phyloP scores from a whole-genome alignment of 768 basidiomycete genomes.

The Mycena indigotica region DNA sequence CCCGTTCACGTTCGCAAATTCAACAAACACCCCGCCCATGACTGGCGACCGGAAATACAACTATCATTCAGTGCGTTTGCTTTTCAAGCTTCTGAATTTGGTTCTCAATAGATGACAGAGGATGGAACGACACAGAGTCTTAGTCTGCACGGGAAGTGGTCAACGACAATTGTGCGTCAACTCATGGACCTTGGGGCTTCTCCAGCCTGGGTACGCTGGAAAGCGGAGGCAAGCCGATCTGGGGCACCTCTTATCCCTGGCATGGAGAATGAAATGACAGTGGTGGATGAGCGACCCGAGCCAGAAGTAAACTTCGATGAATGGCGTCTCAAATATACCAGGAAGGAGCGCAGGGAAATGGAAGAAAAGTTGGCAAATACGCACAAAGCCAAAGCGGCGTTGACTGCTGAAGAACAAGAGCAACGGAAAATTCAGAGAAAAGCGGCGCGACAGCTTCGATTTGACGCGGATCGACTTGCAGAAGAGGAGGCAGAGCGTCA shows the following conservation, averaged over 20 bases:
- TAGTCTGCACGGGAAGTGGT: slow-evolving; percentile 68
- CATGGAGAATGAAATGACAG: slow-evolving; percentile 7
- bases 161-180: slow-evolving; percentile 65
- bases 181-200: slow-evolving; percentile 66
- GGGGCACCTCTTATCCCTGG: slow-evolving; percentile 16
- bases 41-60: slow-evolving; percentile 62
- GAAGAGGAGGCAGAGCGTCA: slow-evolving; percentile 20
- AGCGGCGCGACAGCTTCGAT: slow-evolving; percentile 12
- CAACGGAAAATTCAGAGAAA: slow-evolving; percentile 14
- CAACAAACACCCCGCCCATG: slow-evolving; percentile 53
- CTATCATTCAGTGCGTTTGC: slow-evolving; percentile 63
- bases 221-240: slow-evolving; percentile 12
- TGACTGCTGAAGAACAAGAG: slow-evolving; percentile 6
- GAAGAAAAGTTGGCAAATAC: not conserved
- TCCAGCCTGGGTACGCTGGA: slow-evolving; percentile 19
- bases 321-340: slow-evolving; percentile 11
- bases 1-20: slow-evolving; percentile 60
- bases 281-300: not conserved
- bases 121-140: slow-evolving; percentile 52
- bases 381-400: not conserved
- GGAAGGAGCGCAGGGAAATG: slow-evolving; percentile 2
- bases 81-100: not conserved
- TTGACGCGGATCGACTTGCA: slow-evolving; percentile 18
- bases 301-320: slow-evolving; percentile 13
- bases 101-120: slow-evolving; percentile 34